A percentile compares a stretch with the other conserved stretches of the same genome.
These are phyloP conservation scores for Naganishia sp. DNA, from an alignment of 1,284 basidiomycete genomes.

Conservation along the genomic window DNA sequence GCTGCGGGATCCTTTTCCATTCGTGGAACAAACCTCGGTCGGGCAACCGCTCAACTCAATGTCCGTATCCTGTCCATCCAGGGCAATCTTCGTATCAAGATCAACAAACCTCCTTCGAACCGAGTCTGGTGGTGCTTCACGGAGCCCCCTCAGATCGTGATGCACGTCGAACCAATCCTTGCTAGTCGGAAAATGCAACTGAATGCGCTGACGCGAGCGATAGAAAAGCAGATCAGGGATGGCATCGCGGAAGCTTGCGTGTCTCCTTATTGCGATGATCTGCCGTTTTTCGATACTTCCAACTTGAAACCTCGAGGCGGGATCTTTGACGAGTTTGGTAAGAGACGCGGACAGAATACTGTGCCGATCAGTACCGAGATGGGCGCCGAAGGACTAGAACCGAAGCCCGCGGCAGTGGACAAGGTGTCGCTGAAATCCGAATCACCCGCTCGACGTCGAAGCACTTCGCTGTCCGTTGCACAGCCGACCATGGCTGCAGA, in stretches of 20 bases:
- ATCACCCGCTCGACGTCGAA: slow-evolving; percentile 1
- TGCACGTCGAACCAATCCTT: slow-evolving; percentile 89
- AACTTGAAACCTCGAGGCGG: slow-evolving; percentile 73
- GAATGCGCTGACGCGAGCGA: slow-evolving; percentile 79
- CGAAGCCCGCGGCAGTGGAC: slow-evolving; percentile 11
- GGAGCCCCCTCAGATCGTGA: slow-evolving; percentile 81
- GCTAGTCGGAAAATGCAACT: slow-evolving; percentile 63
- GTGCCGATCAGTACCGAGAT: slow-evolving; percentile 30
- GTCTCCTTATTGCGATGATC: slow-evolving; percentile 95
- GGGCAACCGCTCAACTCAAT: slow-evolving; percentile 26
- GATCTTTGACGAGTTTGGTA: slow-evolving; percentile 78
- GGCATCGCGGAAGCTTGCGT: slow-evolving; percentile 75
- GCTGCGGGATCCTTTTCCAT: slow-evolving; percentile 72
- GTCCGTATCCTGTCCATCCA: slow-evolving; percentile 84
- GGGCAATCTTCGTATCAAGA: slow-evolving; percentile 83
- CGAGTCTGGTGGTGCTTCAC: slow-evolving; percentile 98
- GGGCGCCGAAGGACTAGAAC: slow-evolving; percentile 30
- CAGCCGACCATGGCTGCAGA: slow-evolving; percentile 31
- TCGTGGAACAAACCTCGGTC: slow-evolving; percentile 66
- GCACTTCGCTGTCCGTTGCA: slow-evolving; percentile 14
- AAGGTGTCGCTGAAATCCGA: background rate
- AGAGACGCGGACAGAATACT: slow-evolving; percentile 29
- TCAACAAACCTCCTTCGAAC: slow-evolving; percentile 93
- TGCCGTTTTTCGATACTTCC: slow-evolving; percentile 86
- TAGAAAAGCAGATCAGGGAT: slow-evolving; percentile 84